Base-by-base conservation (phyloP, 2,329 filamentous ascomycete species). In the Anisogramma anomala region DNA sequence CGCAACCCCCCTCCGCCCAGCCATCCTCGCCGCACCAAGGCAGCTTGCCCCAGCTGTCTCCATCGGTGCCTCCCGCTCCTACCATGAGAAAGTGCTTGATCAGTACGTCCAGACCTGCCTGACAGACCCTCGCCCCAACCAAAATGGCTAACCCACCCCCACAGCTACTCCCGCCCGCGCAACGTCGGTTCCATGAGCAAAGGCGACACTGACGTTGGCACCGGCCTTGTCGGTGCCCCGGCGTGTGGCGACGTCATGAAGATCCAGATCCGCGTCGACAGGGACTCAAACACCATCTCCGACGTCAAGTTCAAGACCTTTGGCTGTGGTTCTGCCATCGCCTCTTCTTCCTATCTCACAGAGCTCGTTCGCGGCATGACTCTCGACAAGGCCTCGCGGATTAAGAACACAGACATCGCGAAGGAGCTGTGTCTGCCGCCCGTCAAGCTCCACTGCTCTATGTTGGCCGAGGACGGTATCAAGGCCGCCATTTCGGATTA, bases 241-340 rank as follows among this genome's bases (percentile, higher is more conserved):
- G 86, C 86, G 23, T 89, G 84, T 58, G 86, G 86, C 63, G 86
- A 94, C 61, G 86, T 94, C 47, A 93, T 94, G 83, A 91, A 91
- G 64, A 73, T 94, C 25, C 84, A 93, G 68, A 94, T 94, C 64
- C 81, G 85, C 45, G 88, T 95, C 55, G 87, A 95, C 65, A 84
- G 84, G 50, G 72, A 82, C 53, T 85, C 79, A 55, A 84, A 91
- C 61, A 89, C 79, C 53, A 95, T 95, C 59, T 80, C 79, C 54
- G 89, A 95, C 54, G 88, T 94, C 60, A 91, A 93, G 66, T 95
- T 95, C 77, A 95, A 95, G 79, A 95, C 88, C 0, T 95, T 95
- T 58, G 88, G 88, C 32, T 95, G 88, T 61, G 88, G 88, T 41
- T 87, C 81, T 22, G 91, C 91, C 50, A 98, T 98, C 63, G 91